phyloP scores from a whole-genome alignment of 345 rosid genomes.

The Boechera divaricarpa region DNA sequence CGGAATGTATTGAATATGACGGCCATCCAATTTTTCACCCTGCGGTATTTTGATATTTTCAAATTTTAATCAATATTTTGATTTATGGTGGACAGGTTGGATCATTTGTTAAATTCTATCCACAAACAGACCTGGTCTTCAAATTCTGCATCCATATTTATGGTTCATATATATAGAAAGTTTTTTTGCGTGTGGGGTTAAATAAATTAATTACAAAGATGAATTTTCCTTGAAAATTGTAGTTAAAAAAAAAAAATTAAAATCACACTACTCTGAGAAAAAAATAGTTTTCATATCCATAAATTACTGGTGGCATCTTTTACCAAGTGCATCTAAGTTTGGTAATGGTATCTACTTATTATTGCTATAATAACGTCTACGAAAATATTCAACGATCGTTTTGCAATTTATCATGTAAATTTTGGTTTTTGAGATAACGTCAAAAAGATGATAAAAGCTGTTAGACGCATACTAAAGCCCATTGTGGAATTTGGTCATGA shows the following conservation, averaged over 20 bases:
- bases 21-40: slow-evolving; percentile 26
- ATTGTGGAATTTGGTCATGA: not conserved
- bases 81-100: slow-evolving; percentile 48
- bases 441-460: not conserved
- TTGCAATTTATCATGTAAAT: not conserved
- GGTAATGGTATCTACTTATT: not conserved
- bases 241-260: not conserved
- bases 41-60: not conserved
- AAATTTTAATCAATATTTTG: slow-evolving; percentile 2
- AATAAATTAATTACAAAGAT: slow-evolving; percentile 36
- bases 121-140: slow-evolving; percentile 44
- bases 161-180: slow-evolving; percentile 44
- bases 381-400: slow-evolving; percentile 7
- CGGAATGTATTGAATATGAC: slow-evolving; percentile 52
- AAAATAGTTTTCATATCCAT: not conserved
- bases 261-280: slow-evolving; percentile 11
- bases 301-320: slow-evolving; percentile 3
- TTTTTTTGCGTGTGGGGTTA: slow-evolving; percentile 43
- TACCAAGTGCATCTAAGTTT: not conserved
- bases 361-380: not conserved
- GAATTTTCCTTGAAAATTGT: slow-evolving; percentile 13
- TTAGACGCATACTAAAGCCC: slow-evolving; percentile 12
- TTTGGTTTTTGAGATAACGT: not conserved
- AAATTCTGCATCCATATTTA: slow-evolving; percentile 42
- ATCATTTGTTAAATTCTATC: slow-evolving; percentile 45